Evolutionary conservation across 2,329 filamentous ascomycete genomes (phyloP).

Genomic region (Colletotrichum musicola): DNA sequence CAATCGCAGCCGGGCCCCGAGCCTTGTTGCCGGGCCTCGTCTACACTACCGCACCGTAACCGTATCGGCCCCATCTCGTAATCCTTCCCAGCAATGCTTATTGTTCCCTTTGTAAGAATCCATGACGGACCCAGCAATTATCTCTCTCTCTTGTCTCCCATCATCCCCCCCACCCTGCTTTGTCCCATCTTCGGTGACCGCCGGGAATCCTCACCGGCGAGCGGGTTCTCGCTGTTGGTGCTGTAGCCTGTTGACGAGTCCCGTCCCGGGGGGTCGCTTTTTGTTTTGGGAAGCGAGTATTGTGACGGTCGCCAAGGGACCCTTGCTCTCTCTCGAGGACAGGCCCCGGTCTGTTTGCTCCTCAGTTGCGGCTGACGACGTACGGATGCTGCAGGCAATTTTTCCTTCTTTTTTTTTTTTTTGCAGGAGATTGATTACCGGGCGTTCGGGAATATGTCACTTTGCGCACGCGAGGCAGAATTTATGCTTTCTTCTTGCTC

Average conservation of each 20-base stretch:
- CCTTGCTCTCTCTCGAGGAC: background rate
- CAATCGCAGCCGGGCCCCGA: no score
- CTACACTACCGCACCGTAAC: constrained; percentile 11
- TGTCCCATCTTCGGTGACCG: background rate
- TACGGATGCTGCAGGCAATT: background rate
- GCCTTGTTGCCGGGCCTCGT: background rate
- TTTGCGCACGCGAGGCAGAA: background rate
- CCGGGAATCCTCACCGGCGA: background rate
- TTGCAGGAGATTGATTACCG: background rate
- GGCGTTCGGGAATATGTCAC: constrained; percentile 1
- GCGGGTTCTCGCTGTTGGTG: background rate
- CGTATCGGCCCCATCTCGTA: constrained; percentile 30
- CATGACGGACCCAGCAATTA: background rate
- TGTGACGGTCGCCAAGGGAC: constrained; percentile 15
- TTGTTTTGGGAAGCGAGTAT: constrained; percentile 9
- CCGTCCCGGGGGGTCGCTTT: background rate
- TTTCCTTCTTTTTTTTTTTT: background rate
- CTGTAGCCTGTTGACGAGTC: no score
- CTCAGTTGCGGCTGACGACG: no score
- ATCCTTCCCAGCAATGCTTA: constrained; percentile 33
- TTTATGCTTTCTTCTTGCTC: background rate
- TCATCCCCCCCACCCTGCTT: background rate
- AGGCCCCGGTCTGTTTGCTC: background rate
- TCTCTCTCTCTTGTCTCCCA: background rate
- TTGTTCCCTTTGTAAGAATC: constrained; percentile 30